Evolutionary conservation across 1,284 basidiomycete species (phyloP).

Genomic region (Leccinum solheimii): DNA sequence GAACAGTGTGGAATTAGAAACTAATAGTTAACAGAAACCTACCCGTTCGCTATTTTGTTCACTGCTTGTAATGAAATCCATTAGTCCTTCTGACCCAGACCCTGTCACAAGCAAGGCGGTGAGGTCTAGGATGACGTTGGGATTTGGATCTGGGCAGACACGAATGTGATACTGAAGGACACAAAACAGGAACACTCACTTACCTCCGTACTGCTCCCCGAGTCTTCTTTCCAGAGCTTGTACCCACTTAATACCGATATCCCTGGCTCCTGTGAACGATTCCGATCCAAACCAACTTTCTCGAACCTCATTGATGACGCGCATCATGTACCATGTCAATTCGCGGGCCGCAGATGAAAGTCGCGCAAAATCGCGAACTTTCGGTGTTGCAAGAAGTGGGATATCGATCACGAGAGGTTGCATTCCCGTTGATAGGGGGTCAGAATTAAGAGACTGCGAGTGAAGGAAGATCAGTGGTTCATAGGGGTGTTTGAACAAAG

Average conservation of each 20-base stretch:
- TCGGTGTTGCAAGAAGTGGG: slow-evolving; percentile 56
- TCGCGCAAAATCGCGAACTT: slow-evolving; percentile 65
- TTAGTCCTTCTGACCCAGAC: slow-evolving; percentile 61
- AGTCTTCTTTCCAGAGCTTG: slow-evolving; percentile 61
- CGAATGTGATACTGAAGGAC: slow-evolving; percentile 10
- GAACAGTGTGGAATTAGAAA: slow-evolving; percentile 21
- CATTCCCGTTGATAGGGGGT: slow-evolving; percentile 38
- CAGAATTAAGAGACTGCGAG: slow-evolving; percentile 33
- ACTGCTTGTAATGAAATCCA: slow-evolving; percentile 71
- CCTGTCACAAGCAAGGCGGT: slow-evolving; percentile 72
- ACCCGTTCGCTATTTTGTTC: slow-evolving; percentile 82
- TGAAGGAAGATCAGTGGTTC: slow-evolving; percentile 51
- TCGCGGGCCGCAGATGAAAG: slow-evolving; percentile 70
- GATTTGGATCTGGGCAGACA: slow-evolving; percentile 48
- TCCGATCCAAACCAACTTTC: slow-evolving; percentile 70
- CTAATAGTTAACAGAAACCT: slow-evolving; percentile 27
- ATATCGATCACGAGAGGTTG: slow-evolving; percentile 51
- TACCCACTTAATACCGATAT: slow-evolving; percentile 73
- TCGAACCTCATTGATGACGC: slow-evolving; percentile 70
- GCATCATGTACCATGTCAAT: slow-evolving; percentile 66
- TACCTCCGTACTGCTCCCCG: slow-evolving; percentile 63
- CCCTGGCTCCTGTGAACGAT: slow-evolving; percentile 61
- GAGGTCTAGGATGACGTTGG: slow-evolving; percentile 67
- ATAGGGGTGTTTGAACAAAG: slow-evolving; percentile 52
- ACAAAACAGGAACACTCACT: slow-evolving; percentile 34